Percentiles rank a stretch among this genome's conserved stretches.
phyloP scores from a whole-genome alignment of 1,284 basidiomycete genomes.

The Sphagnurus paluster region DNA sequence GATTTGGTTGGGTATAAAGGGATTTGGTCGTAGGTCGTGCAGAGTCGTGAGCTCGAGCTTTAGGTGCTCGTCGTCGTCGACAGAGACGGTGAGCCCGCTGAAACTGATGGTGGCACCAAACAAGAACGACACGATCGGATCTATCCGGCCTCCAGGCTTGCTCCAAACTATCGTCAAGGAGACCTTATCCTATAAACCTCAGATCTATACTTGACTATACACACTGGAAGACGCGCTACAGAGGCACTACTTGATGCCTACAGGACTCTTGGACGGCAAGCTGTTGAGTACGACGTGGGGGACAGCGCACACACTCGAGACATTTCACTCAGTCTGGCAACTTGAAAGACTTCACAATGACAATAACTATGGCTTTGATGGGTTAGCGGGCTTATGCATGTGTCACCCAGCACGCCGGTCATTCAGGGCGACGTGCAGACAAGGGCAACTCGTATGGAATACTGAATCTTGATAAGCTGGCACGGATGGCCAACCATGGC shows the following conservation, averaged over 20 bases:
- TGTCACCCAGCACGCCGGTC: no score
- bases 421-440: no score
- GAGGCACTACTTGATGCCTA: no score
- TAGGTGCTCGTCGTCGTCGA: slow-evolving; percentile 15
- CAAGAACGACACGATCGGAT: slow-evolving; percentile 21
- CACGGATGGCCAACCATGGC: no score
- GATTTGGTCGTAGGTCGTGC: slow-evolving; percentile 3
- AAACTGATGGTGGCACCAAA: slow-evolving; percentile 17
- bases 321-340: neutral
- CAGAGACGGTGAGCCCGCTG: slow-evolving; percentile 13
- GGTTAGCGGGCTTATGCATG: neutral
- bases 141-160: slow-evolving; percentile 19
- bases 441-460: no score
- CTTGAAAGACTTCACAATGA: slow-evolving; percentile 1
- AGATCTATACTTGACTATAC: no score
- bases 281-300: no score
- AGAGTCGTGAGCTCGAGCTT: slow-evolving; percentile 5
- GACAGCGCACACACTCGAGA: no score
- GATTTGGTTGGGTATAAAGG: slow-evolving; percentile 9
- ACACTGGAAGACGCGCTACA: no score
- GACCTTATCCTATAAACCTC: slow-evolving; percentile 1
- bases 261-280: no score
- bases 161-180: slow-evolving; percentile 24
- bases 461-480: no score
- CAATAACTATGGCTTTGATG: neutral